Base-by-base conservation (phyloP, 2,329 filamentous ascomycete genomes). In the Phyllosticta citrichinensis region DNA sequence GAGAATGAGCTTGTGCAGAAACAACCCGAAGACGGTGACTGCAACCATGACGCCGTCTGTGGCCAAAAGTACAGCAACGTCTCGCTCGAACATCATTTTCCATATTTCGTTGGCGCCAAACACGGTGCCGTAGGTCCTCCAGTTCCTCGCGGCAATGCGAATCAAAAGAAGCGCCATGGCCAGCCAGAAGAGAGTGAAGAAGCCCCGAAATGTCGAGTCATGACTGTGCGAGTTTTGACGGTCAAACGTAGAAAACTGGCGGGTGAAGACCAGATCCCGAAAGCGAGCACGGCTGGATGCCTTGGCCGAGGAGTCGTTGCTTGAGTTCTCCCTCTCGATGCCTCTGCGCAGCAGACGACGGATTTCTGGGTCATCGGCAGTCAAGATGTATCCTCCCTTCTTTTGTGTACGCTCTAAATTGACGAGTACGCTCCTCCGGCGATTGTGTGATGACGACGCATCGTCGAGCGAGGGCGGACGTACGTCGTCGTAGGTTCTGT, bases 131-230 rank as follows among this genome's bases (percentile, higher is more conserved):
- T 87, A 81, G n/a, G 77, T 76, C 63, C 80, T 79, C 79, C 84
- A 91, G 68, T 91, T 92, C 51, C 83, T 79, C 33, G 83, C 82
- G 0, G 81, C 86, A 55, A 89, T 84, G 68, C 85, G 85, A 35
- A 87, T 68, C 62, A 91, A 81, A 66, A 87, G 80, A 52, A 91
- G 70, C 6, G 81, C 80, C 64, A 90, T 84, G 9, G 81, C 80
- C 55, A 91, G 80, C 88, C 89, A 92, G 71, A 91, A 91, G 0
- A 93, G 76, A 0, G 86, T 88, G 68, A 89, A 91, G 75, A 92
- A 92, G 30, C 89, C 89, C 69, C 88, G 84, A 67, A 91, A 92
- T 0, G 86, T 85, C 52, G 85, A 89, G 55, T 86, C 84, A 3
- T 82, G 80, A 1, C 83, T 82, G 1, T 76, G 75, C 5, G 81